Base-by-base conservation (phyloP, 2,329 filamentous ascomycete species). In the Colletotrichum trifolii region DNA sequence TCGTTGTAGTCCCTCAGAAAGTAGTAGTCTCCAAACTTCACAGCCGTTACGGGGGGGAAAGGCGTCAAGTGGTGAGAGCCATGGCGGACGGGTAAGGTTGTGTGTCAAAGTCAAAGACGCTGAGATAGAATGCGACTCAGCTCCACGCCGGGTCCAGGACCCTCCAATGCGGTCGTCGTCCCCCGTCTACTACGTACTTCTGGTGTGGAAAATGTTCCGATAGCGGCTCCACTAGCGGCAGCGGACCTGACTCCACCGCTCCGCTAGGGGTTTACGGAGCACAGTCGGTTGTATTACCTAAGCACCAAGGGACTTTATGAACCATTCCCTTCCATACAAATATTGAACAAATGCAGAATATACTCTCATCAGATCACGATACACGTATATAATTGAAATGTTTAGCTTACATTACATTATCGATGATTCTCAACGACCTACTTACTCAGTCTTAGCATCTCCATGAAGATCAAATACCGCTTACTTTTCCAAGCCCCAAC, bases 41-140 rank as follows among this genome's bases (percentile, higher is more conserved):
- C 63, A 13, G 38, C 57, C 50, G 52, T 59, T 62, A 48, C 58
- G 59, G 59, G 47, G 47, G 42, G 36, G 38, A 42, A 42, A 40
- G 25, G 47, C 34, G 13, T 66, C 36, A 66, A 38, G 59, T 62
- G 39, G 40, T 17, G 42, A 53, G 35, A 17, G 38, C 47, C 63
- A 66, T 63, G 40, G 48, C 53, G 58, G 25, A 40, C 34, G 15
- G 42, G 25, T 25, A 25, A 38, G 40, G 42, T 53, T 25, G 48
- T 40, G 58, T 63, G 63, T 57, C 42, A 49, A 25, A 48, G 63
- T 43, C 9, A 48, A 38, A 38, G 52, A 45, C 48, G 35, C 39
- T 42, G 53, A 66, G 36, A 39, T 56, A n/a, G 33, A 39, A 46
- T 63, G 53, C 63, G 63, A 66, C 63, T 66, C 58, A 57, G 52